These are phyloP conservation scores for Peziza echinospora DNA, from an alignment of 495 filamentous ascomycete genomes.

Conservation along the genomic window DNA sequence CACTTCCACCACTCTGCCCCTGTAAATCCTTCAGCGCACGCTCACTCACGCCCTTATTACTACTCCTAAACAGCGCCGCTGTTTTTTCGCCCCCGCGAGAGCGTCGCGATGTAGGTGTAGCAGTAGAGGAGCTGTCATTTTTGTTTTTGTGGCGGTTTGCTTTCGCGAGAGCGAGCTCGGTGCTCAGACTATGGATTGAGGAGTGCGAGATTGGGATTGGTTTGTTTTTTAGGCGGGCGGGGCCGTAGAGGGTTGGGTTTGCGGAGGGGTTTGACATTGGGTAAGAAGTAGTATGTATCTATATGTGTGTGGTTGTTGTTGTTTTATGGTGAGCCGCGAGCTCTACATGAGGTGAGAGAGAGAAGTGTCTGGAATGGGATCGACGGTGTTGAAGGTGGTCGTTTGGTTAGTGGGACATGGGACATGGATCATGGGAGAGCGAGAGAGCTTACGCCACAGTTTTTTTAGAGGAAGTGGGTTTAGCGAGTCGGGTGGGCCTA, in stretches of 20 bases:
- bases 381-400: too few species aligned
- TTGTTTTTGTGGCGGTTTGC: conserved; percentile 26
- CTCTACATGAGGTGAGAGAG: too few species aligned
- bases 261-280: not conserved
- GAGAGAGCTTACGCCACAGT: too few species aligned
- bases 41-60: conserved; percentile 10
- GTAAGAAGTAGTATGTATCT: too few species aligned
- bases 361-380: too few species aligned
- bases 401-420: too few species aligned
- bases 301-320: too few species aligned
- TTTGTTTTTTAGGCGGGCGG: conserved; percentile 39
- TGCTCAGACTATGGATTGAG: conserved; percentile 57
- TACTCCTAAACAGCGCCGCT: conserved; percentile 5
- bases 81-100: conserved; percentile 42
- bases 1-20: not conserved
- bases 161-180: conserved; percentile 53
- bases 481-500: too few species aligned
- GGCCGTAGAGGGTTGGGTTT: conserved; percentile 49
- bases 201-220: conserved; percentile 36
- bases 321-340: too few species aligned
- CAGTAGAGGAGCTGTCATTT: conserved; percentile 16
- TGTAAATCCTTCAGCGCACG: conserved; percentile 10
- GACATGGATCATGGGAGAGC: too few species aligned
- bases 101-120: conserved; percentile 36
- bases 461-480: too few species aligned